phyloP scores from a whole-genome alignment of 345 rosid species.

The Turritis glabra region DNA sequence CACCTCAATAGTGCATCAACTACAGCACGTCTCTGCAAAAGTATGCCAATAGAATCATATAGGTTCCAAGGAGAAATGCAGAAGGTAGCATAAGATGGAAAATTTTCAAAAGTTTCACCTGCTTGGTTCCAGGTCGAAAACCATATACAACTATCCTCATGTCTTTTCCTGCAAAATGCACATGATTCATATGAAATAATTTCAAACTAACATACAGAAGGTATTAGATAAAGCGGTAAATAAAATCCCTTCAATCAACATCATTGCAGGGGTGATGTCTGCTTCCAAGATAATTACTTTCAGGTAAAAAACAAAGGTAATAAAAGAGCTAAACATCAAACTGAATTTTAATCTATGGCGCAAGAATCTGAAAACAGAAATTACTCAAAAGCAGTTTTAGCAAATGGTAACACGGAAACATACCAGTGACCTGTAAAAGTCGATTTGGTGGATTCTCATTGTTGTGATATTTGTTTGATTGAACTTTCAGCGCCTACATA shows the following conservation, averaged over 20 bases:
- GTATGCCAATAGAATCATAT: neutral
- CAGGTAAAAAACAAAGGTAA: neutral
- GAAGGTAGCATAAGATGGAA: conserved; percentile 1
- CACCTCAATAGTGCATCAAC: conserved; percentile 62
- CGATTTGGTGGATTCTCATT: conserved; percentile 66
- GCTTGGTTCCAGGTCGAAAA: conserved; percentile 84
- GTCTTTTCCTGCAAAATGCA: conserved; percentile 77
- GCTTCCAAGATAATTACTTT: conserved; percentile 6
- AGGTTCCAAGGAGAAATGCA: conserved; percentile 8
- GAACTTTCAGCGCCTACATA: conserved; percentile 69
- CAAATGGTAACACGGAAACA: conserved; percentile 22
- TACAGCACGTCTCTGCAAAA: conserved; percentile 71
- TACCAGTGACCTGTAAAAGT: conserved; percentile 91
- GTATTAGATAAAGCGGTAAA: conserved; percentile 1
- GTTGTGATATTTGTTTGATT: conserved; percentile 55
- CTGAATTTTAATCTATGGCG: neutral
- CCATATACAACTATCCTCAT: conserved; percentile 95
- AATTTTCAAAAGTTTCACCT: conserved; percentile 47
- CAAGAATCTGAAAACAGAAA: neutral
- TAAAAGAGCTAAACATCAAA: neutral
- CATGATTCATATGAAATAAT: conserved; percentile 14
- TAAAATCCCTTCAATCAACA: conserved; percentile 21
- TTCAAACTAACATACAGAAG: conserved; percentile 13
- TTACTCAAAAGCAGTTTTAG: conserved; percentile 1
- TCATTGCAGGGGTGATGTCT: conserved; percentile 6